A percentile compares a stretch with the other conserved stretches of the same genome.
Evolutionary conservation across 139 green algal genomes (phyloP).

Genomic region (Chlorella sp.): DNA sequence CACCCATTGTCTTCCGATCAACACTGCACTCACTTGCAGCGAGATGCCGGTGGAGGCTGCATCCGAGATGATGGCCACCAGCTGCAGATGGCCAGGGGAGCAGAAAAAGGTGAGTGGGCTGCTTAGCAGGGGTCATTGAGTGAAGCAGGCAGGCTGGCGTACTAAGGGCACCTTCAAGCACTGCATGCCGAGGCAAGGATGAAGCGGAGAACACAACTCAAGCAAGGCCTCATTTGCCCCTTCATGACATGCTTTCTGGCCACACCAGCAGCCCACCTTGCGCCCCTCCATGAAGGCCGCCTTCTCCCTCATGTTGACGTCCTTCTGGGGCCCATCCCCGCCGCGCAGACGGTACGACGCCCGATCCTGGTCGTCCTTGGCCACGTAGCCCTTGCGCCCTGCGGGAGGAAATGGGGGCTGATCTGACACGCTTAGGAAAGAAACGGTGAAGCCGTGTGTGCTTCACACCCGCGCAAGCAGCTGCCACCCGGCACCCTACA

Average conservation of each 20-base stretch:
- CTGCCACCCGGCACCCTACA: background rate
- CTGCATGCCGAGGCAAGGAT: no score
- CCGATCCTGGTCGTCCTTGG: background rate
- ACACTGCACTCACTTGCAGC: slow-evolving; percentile 15
- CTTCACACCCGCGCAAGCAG: background rate
- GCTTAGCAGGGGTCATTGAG: no score
- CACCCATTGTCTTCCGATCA: background rate
- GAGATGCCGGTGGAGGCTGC: slow-evolving; percentile 74
- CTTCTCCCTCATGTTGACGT: slow-evolving; percentile 46
- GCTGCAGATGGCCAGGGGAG: background rate
- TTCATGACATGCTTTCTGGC: no score
- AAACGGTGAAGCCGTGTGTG: background rate
- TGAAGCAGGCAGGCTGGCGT: no score
- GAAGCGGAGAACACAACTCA: no score
- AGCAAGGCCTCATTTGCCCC: no score
- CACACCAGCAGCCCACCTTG: slow-evolving; percentile 51
- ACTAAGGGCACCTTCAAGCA: no score
- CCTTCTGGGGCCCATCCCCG: slow-evolving; percentile 22
- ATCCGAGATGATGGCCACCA: slow-evolving; percentile 94
- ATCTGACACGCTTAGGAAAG: background rate
- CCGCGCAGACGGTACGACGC: slow-evolving; percentile 6
- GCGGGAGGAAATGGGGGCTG: background rate
- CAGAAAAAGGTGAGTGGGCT: no score
- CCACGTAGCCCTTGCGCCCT: slow-evolving; percentile 28
- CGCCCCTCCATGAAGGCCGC: slow-evolving; percentile 53